A percentile compares a stretch with the other conserved stretches of the same genome.
Conservation (phyloP, 495 filamentous ascomycete genomes). For the Tuber melanosporum region DNA sequence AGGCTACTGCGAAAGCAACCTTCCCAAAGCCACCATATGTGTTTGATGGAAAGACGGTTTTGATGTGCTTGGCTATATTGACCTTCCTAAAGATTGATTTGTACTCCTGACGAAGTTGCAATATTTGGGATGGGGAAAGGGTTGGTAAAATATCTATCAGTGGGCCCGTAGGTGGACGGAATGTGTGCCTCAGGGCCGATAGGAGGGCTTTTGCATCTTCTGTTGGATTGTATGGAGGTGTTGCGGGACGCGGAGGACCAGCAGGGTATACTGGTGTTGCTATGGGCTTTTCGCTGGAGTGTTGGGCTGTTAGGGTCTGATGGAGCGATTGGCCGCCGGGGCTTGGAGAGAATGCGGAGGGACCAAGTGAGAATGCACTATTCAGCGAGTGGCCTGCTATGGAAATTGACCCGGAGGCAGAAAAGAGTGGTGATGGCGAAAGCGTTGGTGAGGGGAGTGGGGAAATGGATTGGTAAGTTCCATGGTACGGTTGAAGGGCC, state of each 20-base stretch:
- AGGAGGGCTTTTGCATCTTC: constrained; percentile 70
- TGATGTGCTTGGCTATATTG: constrained; percentile 94
- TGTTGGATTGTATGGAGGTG: constrained; percentile 62
- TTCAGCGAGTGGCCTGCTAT: constrained; percentile 16
- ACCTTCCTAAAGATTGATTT: constrained; percentile 81
- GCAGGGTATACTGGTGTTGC: constrained; percentile 42
- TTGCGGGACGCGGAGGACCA: constrained; percentile 41
- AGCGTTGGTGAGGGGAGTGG: constrained; percentile 48
- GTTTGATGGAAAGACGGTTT: constrained; percentile 64
- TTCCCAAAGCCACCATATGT: constrained; percentile 67
- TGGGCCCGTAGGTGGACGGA: constrained; percentile 59
- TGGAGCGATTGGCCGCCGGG: constrained; percentile 37
- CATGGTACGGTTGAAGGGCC: constrained; percentile 83
- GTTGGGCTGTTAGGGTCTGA: constrained; percentile 41
- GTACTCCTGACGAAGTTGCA: constrained; percentile 78
- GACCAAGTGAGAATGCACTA: constrained; percentile 31
- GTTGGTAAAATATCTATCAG: constrained; percentile 78
- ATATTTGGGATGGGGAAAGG: constrained; percentile 75
- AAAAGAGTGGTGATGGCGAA: constrained; percentile 34
- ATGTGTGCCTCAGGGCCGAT: constrained; percentile 63
- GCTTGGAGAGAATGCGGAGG: constrained; percentile 31
- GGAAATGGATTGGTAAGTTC: constrained; percentile 90
- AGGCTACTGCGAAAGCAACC: constrained; percentile 78
- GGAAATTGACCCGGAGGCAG: constrained; percentile 25
- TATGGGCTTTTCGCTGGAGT: constrained; percentile 37